Evolutionary conservation across 305 asterid species (phyloP), one percentile per base, ranked within the genome.

Genomic region (Nicotiana rustica): DNA sequence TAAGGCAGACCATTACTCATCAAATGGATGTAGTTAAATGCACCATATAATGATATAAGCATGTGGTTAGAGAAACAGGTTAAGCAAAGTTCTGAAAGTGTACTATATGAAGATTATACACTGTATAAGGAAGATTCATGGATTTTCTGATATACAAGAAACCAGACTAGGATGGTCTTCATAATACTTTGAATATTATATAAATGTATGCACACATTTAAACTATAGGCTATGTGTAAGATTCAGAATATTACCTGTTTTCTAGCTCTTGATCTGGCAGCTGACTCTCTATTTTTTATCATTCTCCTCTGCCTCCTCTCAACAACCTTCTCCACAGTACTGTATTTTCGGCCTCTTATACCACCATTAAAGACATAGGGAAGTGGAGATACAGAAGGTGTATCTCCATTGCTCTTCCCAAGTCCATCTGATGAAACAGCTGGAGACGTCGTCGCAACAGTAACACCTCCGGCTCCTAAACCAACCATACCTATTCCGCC

Each of bases 241-340:
- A 17, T 55, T 52, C 3, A 64, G 19, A 13, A 31, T 61, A 82
- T 83, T 85, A 96, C 99, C 99, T 96, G 99, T 88, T 96, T 96
- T 75, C 99, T 97, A 81, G 99, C 99, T 66, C 99, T 91, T 77
- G 99, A 96, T 85, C 98, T 91, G 35, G 99, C 99, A 83, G 99
- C 99, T 7, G 99, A 96, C 86, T 96, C 98, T 84, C 99, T 81
- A 84, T 96, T 94, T 88, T 92, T 92, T 19, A 91, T 92, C 97
- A 91, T 92, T 88, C 99, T 93, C 88, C 95, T 93, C 81, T 95
- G 99, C 91, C 98, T 93, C 89, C 99, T 92, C 49, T 96, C 99
- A 19, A 95, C 96, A 73, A 93, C 98, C 87, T 93, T 96, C 87
- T 96, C 99, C 90, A 96, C 68, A 64, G 90, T 93, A 68, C 96